Percentiles rank a stretch among this genome's conserved stretches.
phyloP scores from a whole-genome alignment of 1,139 yeast species.

The Kodamaea derodonti region DNA sequence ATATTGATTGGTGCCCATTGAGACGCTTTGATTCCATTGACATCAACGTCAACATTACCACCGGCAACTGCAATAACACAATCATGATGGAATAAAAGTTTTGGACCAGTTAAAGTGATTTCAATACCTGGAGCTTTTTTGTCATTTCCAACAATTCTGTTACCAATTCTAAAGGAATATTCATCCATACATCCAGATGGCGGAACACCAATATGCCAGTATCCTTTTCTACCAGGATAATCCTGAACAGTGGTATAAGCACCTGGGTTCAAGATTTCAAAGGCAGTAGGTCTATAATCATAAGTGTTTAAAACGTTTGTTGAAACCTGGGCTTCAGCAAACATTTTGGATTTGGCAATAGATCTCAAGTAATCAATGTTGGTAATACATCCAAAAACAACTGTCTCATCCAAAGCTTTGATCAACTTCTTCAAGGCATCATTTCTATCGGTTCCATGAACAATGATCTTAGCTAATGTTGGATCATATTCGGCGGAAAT shows the following conservation, averaged over 20 bases:
- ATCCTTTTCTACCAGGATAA: constrained; percentile 86
- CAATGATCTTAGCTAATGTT: constrained; percentile 92
- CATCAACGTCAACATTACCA: constrained; percentile 64
- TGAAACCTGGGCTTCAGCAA: constrained; percentile 75
- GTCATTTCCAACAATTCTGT: constrained; percentile 85
- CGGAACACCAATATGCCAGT: constrained; percentile 93
- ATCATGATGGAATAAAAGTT: constrained; percentile 76
- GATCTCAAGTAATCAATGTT: constrained; percentile 86
- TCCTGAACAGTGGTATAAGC: constrained; percentile 95
- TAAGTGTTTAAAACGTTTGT: constrained; percentile 86
- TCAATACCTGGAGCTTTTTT: constrained; percentile 83
- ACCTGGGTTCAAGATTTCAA: constrained; percentile 83
- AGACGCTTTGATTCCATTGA: constrained; percentile 54
- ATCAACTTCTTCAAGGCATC: constrained; percentile 78
- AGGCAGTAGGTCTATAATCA: constrained; percentile 74
- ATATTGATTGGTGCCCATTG: constrained; percentile 69
- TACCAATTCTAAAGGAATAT: constrained; percentile 83
- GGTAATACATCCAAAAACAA: constrained; percentile 82
- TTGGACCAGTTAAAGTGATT: constrained; percentile 83
- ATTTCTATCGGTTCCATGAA: constrained; percentile 81
- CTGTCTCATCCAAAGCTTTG: constrained; percentile 81
- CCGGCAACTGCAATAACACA: constrained; percentile 81
- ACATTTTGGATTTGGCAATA: constrained; percentile 80
- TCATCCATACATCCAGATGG: constrained; percentile 99
- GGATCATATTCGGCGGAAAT: constrained; percentile 95